Evolutionary conservation across 768 basidiomycete genomes (phyloP).

Genomic region (Serendipita sp.): DNA sequence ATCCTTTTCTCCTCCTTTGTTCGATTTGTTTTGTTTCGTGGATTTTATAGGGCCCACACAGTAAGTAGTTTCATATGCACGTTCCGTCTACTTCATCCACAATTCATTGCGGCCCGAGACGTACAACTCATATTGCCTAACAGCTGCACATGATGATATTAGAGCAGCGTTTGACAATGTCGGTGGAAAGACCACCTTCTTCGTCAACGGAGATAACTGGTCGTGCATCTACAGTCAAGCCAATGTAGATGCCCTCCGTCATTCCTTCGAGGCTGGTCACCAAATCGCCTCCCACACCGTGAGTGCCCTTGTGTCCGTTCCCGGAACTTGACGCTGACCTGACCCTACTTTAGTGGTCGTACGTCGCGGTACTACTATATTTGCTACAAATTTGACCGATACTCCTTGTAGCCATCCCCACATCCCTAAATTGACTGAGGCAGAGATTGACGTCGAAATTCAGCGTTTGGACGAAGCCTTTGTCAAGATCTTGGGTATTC

Average conservation of each 20-base stretch:
- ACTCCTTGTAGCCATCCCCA: too few species aligned
- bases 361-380: background rate
- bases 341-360: background rate
- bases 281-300: slow-evolving; percentile 2
- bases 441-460: slow-evolving; percentile 1
- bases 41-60: background rate
- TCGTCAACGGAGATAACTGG: background rate
- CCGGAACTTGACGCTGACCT: background rate
- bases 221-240: slow-evolving; percentile 6
- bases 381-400: too few species aligned
- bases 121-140: too few species aligned
- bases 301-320: background rate
- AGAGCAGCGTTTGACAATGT: background rate
- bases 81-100: too few species aligned
- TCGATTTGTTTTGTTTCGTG: background rate
- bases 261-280: background rate
- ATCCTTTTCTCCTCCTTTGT: too few species aligned
- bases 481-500: background rate
- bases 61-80: background rate
- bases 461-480: slow-evolving; percentile 3
- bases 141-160: background rate
- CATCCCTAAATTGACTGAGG: background rate
- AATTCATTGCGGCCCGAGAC: background rate
- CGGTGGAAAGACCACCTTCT: background rate
- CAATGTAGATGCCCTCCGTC: background rate